Conservation (phyloP, 1,139 yeast species). For the Candida mesenterica region DNA sequence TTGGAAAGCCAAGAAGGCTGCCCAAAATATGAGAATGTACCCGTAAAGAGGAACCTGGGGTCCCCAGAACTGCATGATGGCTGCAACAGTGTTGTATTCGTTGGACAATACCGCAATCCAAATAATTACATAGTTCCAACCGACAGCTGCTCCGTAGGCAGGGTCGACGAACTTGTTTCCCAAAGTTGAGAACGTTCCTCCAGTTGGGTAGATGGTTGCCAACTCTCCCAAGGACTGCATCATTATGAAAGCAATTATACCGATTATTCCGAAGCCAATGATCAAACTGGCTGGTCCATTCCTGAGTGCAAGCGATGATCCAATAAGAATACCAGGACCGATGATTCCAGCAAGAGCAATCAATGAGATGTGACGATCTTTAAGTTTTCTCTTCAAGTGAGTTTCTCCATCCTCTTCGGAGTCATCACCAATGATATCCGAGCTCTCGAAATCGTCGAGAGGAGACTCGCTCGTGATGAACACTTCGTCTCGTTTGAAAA, state of each 20-base stretch:
- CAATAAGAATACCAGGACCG: constrained; percentile 53
- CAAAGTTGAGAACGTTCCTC: constrained; percentile 54
- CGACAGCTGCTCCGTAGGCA: constrained; percentile 60
- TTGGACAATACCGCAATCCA: constrained; percentile 62
- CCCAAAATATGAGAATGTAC: constrained; percentile 56
- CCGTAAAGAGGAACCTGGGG: constrained; percentile 61
- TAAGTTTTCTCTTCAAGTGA: constrained; percentile 33
- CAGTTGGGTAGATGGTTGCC: constrained; percentile 51
- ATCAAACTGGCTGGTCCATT: constrained; percentile 48
- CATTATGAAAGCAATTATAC: constrained; percentile 55
- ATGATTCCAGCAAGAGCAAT: constrained; percentile 55
- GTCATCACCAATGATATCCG: constrained; percentile 6
- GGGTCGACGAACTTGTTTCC: constrained; percentile 54
- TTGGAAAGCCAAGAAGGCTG: constrained; percentile 51
- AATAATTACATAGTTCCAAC: constrained; percentile 61
- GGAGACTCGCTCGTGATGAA: too few relatives aligned
- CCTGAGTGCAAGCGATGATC: constrained; percentile 44
- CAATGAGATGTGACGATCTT: constrained; percentile 44
- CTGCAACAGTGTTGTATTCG: constrained; percentile 55
- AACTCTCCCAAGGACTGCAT: constrained; percentile 60
- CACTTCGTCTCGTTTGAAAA: too few relatives aligned
- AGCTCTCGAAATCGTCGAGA: constrained; percentile 5
- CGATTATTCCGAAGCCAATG: constrained; percentile 49
- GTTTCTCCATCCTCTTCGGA: constrained; percentile 10
- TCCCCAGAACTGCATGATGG: constrained; percentile 58